phyloP scores from a whole-genome alignment of 352 stramenopile genomes.

The Phytophthora kernoviae region DNA sequence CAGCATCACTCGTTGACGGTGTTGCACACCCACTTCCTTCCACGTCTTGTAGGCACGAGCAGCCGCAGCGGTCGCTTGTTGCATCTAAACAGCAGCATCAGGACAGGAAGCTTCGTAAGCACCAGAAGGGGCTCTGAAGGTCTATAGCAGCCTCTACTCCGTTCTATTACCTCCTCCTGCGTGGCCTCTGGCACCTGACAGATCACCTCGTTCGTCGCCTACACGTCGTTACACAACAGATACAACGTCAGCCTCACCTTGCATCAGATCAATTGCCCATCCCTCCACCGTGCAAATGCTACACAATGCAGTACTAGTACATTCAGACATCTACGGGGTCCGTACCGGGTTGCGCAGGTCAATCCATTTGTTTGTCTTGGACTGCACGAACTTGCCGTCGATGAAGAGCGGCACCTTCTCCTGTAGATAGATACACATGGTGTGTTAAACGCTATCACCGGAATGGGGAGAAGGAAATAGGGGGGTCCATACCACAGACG shows the following conservation, averaged over 20 bases:
- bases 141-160: neutral
- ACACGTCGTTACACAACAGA: neutral
- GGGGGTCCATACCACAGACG: slow-evolving; percentile 34
- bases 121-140: neutral
- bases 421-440: slow-evolving; percentile 23
- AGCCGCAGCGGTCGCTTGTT: slow-evolving; percentile 76
- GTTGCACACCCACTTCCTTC: slow-evolving; percentile 93
- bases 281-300: neutral
- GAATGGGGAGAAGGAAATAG: neutral
- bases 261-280: slow-evolving; percentile 18
- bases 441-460: neutral
- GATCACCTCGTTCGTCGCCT: slow-evolving; percentile 90
- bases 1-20: slow-evolving; percentile 95
- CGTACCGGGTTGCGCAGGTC: slow-evolving; percentile 89
- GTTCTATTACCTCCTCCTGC: slow-evolving; percentile 74
- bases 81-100: slow-evolving; percentile 59
- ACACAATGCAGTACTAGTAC: too few species aligned
- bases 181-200: slow-evolving; percentile 88
- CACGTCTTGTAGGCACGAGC: slow-evolving; percentile 92
- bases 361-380: slow-evolving; percentile 92
- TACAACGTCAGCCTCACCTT: slow-evolving; percentile 9
- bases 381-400: slow-evolving; percentile 93
- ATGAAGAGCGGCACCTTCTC: slow-evolving; percentile 90
- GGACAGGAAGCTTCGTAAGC: neutral
- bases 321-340: neutral